phyloP scores from a whole-genome alignment of 2,329 filamentous ascomycete species.

The Botrytis galanthina region DNA sequence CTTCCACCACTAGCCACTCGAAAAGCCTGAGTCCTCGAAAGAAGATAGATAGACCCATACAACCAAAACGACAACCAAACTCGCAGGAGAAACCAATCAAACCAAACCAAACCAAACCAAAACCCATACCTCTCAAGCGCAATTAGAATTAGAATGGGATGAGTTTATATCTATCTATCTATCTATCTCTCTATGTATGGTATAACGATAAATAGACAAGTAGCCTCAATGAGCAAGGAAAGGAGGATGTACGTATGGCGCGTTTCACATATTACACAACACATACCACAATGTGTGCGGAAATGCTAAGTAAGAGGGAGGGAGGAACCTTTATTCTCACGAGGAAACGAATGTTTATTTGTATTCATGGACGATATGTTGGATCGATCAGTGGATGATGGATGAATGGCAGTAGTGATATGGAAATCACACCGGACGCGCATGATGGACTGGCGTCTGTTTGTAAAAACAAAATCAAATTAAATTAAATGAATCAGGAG shows the following conservation, averaged over 20 bases:
- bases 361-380: not conserved
- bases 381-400: not conserved
- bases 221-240: no score
- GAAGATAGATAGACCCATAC: no score
- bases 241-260: no score
- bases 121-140: not conserved
- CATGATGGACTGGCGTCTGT: not conserved
- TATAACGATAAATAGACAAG: not conserved
- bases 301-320: not conserved
- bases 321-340: not conserved
- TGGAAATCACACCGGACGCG: not conserved
- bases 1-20: rapidly evolving
- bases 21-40: no score
- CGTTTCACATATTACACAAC: not conserved
- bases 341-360: not conserved
- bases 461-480: not conserved
- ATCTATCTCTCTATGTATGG: no score
- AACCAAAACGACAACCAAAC: no score
- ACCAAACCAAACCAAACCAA: not conserved
- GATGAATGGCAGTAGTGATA: not conserved
- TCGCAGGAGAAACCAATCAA: not conserved
- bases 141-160: not conserved
- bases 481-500: not conserved
- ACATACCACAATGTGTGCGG: not conserved
- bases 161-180: not conserved